Base-by-base conservation (phyloP, 176 grass and related monocot species). In the Poa annua region DNA sequence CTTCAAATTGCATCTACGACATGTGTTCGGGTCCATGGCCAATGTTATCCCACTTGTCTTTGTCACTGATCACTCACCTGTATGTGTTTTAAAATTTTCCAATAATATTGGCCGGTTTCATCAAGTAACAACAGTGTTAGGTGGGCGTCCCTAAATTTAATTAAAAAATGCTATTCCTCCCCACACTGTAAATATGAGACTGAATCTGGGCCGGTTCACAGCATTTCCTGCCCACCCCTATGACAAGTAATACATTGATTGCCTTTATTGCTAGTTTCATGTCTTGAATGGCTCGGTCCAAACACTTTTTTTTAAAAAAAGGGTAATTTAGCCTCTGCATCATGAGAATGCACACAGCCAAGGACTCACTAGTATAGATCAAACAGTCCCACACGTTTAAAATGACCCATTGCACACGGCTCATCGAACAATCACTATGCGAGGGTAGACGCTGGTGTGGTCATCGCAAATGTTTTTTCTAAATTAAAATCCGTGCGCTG, bases 21-120 rank as follows among this genome's bases (percentile, higher is more conserved):
- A 69, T 49, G 35, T 29, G 41, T 73, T 75, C 24, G 44, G 6
- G 36, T 82, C 32, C 85, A 34, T 74, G 84, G 84, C 6, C 59
- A 86, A 59, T 67, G 72, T 74, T 79, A 19, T 79, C 66, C 66
- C 44, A 79, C 36, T 79, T 57, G 82, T 86, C 74, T 79, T 86
- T 60, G 52, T 86, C 83, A 82, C 45, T 78, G 54, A 78, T 36
- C 53, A 71, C 15, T 81, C 45, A 69, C 41, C 71, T 24, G 38
- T 83, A 52, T 62, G 44, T 62, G 74, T 11, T 62, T 80, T 12
- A 15, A 19, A 20, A 20, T 48, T 81, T 77, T 77, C 54, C 20
- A 19, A 13, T 21, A 89, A 63, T 36, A 21, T 72, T 24, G 54
- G 15, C 48, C 82, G 57, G 53, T 74, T 86, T 66, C 57, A 73